Evolutionary conservation across 2,329 filamentous ascomycete genomes (phyloP), one percentile per base, ranked within the genome.

Genomic region (Cercospora sp.): DNA sequence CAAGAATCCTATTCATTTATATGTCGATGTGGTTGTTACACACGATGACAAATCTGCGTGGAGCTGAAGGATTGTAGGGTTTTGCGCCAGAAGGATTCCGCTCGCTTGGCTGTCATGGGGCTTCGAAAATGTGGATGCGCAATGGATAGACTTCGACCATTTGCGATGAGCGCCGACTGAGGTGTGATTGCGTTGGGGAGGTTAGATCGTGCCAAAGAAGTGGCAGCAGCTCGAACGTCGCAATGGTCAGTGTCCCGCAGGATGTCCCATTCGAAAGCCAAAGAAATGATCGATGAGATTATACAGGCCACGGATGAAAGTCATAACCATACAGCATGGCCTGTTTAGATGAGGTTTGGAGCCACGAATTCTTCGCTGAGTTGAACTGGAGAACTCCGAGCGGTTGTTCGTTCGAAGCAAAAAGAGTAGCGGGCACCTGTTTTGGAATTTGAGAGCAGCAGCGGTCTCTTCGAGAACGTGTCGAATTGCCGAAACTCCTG

Each of bases 41-140:
- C 51, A 28, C 51, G 51, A 55, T 55, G 20, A 55, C 51, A 55
- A 55, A 55, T 55, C 51, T 30, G 51, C n/a, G 51, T 30, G 51
- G 23, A 55, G 51, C 9, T 26, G 51, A 55, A 55, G 51, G 26
- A 55, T 18, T 55, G 51, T 55, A 57, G 16, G 51, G 28, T 5
- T 36, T 36, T 5, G 18, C 8, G 18, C 8, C 3, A 48, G n/a
- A 48, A 48, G 42, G 42, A 48, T 48, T 48, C 42, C 2, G 42
- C 42, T 48, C 42, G 42, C 42, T 48, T 48, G 18, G 36, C 36
- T 40, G n/a, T 40, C 5, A 40, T 40, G 36, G 36, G 31, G 23
- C 23, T 10, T 33, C 8, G 12, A 9, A 31, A 33, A 12, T 33
- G 10, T 13, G 10, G 7, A 12, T 33, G 9, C 10, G 6, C 13